Evolutionary conservation across 257 asterid genomes (phyloP), one percentile per base, ranked within the genome.

Genomic region (Solanum rostratum): DNA sequence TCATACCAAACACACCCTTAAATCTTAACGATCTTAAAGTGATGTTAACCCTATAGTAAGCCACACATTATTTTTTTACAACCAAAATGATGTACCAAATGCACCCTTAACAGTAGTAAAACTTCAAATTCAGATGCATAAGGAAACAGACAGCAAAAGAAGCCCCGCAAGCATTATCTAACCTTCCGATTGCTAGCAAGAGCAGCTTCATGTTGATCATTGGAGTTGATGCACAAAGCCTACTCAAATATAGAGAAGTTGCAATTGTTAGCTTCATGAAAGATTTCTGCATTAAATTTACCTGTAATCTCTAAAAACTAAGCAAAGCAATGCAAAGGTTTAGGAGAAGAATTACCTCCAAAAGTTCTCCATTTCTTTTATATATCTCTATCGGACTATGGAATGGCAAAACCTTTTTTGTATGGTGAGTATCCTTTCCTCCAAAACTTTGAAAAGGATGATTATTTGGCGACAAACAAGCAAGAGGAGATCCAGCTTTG

Each of bases 141-240:
- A 16, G 13, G 11, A 49, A 46, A 76, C n/a, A 76, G 60, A 76
- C 45, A 27, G 60, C 24, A 13, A 76, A 49, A 16, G 59, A 76
- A 76, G 45, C 57, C 27, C 45, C 27, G 81, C 59, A 22, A 60
- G 57, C 65, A 87, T 79, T 78, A 76, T 73, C 90, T 82, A 78
- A 95, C 99, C 99, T 96, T 96, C 90, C 80, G 88, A 90, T 93
- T 95, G 92, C 97, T 95, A 80, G 99, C 92, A 84, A 96, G 92
- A 83, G 96, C 98, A 84, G 93, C 97, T 89, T 96, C 94, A 87
- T 90, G 87, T 88, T 93, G 95, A 93, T 96, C 91, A 49, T 88
- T 84, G 86, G 97, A 92, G 89, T 95, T 95, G 84, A 95, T 84
- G 90, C 99, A 95, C 90, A 95, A 83, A 85, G 97, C 98, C 99